Evolutionary conservation across 2,329 filamentous ascomycete genomes (phyloP).

Genomic region (Ophiosphaerella korrae): DNA sequence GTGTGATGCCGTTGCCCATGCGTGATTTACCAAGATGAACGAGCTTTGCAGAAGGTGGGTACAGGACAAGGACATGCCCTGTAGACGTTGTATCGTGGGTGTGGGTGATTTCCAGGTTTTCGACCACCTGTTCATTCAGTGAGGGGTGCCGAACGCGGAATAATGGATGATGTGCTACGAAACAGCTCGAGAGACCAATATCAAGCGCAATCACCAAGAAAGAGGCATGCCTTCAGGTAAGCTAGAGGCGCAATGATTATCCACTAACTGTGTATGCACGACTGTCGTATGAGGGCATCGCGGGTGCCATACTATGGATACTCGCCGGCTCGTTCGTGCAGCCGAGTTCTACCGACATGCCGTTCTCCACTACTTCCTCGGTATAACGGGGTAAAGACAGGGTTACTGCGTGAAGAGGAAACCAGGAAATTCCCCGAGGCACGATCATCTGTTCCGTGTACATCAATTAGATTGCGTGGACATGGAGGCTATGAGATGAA

Average conservation of each 20-base stretch:
- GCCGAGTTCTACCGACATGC: not conserved
- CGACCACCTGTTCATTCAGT: not conserved
- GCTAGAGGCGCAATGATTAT: too few species aligned
- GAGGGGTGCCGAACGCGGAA: too few species aligned
- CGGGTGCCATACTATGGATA: too few species aligned
- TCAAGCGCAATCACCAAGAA: not conserved
- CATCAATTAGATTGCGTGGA: conserved; percentile 13
- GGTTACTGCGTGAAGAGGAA: conserved; percentile 2
- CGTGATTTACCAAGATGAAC: not conserved
- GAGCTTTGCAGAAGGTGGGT: not conserved
- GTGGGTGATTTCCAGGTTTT: not conserved
- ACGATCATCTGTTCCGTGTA: conserved; percentile 10
- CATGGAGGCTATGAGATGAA: conserved; percentile 10
- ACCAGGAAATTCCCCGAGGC: conserved; percentile 5
- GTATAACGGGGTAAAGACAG: conserved; percentile 2
- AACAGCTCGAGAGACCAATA: not conserved
- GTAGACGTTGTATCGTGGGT: not conserved
- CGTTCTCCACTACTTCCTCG: not conserved
- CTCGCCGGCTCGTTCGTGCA: not conserved
- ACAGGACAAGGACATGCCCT: not conserved
- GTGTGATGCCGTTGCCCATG: not conserved
- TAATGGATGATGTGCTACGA: not conserved
- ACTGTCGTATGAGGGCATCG: too few species aligned
- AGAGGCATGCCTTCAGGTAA: not conserved
- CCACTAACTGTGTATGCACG: too few species aligned